Evolutionary conservation across 495 filamentous ascomycete species (phyloP).

Genomic region (Cenococcum geophilum): DNA sequence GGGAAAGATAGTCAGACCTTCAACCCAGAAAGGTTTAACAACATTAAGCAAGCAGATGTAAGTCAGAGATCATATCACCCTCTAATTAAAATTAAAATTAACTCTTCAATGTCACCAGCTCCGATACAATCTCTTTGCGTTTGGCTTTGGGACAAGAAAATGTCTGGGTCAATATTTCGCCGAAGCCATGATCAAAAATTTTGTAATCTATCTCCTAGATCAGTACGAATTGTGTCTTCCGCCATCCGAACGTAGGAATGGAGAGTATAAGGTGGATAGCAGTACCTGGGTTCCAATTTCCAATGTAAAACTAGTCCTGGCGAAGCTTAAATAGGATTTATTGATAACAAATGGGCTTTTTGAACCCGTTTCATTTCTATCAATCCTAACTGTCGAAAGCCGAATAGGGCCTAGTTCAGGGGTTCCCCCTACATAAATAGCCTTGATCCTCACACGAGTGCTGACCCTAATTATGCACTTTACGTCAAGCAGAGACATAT

Average conservation of each 20-base stretch:
- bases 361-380: too few species aligned
- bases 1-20: constrained; percentile 30
- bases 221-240: not conserved
- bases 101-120: constrained; percentile 1
- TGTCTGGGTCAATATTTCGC: constrained; percentile 13
- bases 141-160: constrained; percentile 13
- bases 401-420: too few species aligned
- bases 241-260: not conserved
- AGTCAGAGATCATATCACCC: not conserved
- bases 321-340: not conserved
- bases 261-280: not conserved
- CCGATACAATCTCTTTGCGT: constrained; percentile 19
- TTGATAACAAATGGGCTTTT: too few species aligned
- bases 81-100: not conserved
- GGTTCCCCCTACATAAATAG: too few species aligned
- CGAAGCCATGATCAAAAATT: constrained; percentile 7
- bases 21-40: constrained; percentile 24
- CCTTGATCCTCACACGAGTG: too few species aligned
- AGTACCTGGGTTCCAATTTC: not conserved
- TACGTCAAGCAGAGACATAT: too few species aligned
- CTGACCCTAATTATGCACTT: too few species aligned
- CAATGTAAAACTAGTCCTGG: not conserved
- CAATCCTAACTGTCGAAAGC: too few species aligned
- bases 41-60: not conserved
- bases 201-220: constrained; percentile 4